Conservation (phyloP, 1,139 yeast species). For the Yamadazyma taylorii region DNA sequence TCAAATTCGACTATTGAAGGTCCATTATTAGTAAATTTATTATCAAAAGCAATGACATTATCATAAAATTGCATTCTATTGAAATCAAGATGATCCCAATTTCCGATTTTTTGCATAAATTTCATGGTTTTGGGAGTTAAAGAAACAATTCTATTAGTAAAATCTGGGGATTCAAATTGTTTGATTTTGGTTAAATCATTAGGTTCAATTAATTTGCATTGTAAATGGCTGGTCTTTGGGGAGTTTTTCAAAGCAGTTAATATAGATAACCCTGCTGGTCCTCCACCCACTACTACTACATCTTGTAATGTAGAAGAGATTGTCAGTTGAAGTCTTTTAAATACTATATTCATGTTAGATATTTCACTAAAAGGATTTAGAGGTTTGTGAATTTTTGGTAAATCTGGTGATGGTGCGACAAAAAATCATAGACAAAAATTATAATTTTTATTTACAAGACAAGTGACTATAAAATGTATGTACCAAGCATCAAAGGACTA, state of each 20-base stretch:
- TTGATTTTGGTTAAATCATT: conserved; percentile 54
- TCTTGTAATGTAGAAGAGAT: conserved; percentile 46
- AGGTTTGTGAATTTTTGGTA: no score
- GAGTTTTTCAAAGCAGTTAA: conserved; percentile 76
- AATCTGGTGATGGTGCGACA: no score
- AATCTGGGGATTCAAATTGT: conserved; percentile 46
- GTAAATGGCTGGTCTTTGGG: conserved; percentile 56
- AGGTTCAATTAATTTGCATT: conserved; percentile 75
- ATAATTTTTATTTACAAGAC: neutral
- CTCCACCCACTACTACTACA: conserved; percentile 91
- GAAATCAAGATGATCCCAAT: conserved; percentile 67
- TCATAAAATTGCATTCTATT: conserved; percentile 80
- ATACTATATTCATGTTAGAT: neutral
- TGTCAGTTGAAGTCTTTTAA: conserved; percentile 1
- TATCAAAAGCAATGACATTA: conserved; percentile 80
- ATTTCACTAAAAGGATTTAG: no score
- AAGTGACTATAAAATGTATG: neutral
- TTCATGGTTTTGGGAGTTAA: conserved; percentile 78
- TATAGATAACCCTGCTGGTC: conserved; percentile 92
- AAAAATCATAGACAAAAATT: no score
- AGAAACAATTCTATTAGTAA: conserved; percentile 81
- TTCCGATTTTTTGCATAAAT: conserved; percentile 62
- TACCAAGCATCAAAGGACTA: neutral
- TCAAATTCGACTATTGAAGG: conserved; percentile 70
- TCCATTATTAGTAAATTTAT: conserved; percentile 50